Evolutionary conservation across 306 rosid genomes (phyloP).

Genomic region (Prunus kanzakura): DNA sequence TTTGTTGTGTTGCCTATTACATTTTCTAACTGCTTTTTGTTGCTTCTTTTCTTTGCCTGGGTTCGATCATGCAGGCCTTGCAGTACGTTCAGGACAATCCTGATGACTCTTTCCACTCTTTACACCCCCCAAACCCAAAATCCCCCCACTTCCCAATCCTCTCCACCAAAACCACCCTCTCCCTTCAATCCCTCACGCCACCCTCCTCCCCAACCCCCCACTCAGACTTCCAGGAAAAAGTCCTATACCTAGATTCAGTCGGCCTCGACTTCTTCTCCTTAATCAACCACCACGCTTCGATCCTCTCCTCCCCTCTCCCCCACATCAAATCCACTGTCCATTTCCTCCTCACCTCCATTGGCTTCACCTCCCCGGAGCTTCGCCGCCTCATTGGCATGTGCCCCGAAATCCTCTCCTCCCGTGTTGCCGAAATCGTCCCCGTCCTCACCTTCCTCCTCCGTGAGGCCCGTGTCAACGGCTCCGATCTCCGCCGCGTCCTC

Average conservation of each 20-base stretch:
- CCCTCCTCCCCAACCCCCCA: constrained; percentile 1
- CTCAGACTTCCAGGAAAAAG: constrained; percentile 54
- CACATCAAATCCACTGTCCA: constrained; percentile 63
- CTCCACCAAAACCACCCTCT: constrained; percentile 21
- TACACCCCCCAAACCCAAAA: background rate
- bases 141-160: constrained; percentile 1
- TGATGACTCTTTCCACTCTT: constrained; percentile 37
- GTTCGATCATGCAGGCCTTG: constrained; percentile 63
- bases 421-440: constrained; percentile 52
- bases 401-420: constrained; percentile 69
- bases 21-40: background rate
- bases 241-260: constrained; percentile 76
- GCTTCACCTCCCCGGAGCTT: constrained; percentile 57
- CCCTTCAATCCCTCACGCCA: constrained; percentile 16
- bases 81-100: constrained; percentile 95
- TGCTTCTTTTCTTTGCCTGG: background rate
- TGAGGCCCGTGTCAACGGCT: constrained; percentile 55
- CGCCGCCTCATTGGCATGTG: constrained; percentile 72
- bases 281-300: constrained; percentile 55
- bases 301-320: constrained; percentile 50
- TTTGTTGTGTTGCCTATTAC: background rate
- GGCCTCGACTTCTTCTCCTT: constrained; percentile 78
- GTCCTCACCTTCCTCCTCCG: constrained; percentile 77
- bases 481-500: constrained; percentile 53
- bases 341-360: constrained; percentile 49